These are phyloP conservation scores for Endoconidiophora polonica DNA, from an alignment of 2,329 filamentous ascomycete genomes.

Conservation along the genomic window DNA sequence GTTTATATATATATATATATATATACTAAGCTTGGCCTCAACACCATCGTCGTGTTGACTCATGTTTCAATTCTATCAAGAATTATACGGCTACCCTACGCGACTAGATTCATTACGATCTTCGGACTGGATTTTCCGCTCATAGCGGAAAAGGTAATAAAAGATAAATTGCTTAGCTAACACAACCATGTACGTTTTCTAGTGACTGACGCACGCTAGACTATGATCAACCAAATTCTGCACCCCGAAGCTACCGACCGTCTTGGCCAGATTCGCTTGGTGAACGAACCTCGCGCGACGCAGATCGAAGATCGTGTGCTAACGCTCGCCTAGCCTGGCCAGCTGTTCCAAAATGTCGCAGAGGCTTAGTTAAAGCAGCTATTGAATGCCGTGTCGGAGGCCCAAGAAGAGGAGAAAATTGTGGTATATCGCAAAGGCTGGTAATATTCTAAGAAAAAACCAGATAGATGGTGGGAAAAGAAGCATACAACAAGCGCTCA, in stretches of 20 bases:
- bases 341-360: slow-evolving; percentile 73
- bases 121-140: too few species aligned
- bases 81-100: too few species aligned
- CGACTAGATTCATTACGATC: too few species aligned
- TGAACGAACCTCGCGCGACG: slow-evolving; percentile 78
- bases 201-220: slow-evolving; percentile 50
- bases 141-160: too few species aligned
- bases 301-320: slow-evolving; percentile 90
- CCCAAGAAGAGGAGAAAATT: slow-evolving; percentile 65
- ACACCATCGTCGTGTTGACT: too few species aligned
- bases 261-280: slow-evolving; percentile 81
- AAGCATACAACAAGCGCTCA: too few species aligned
- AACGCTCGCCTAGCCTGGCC: slow-evolving; percentile 74
- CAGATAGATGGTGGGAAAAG: slow-evolving; percentile 11
- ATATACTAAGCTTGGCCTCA: too few species aligned
- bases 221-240: slow-evolving; percentile 81
- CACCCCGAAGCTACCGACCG: slow-evolving; percentile 87
- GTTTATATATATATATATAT: too few species aligned
- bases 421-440: slow-evolving; percentile 71
- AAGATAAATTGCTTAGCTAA: background rate
- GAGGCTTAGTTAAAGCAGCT: slow-evolving; percentile 90
- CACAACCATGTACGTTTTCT: background rate
- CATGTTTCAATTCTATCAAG: too few species aligned
- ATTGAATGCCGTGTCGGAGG: slow-evolving; percentile 68
- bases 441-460: slow-evolving; percentile 42